Evolutionary conservation across 2,329 filamentous ascomycete genomes (phyloP), one percentile per base, ranked within the genome.

Genomic region (Coniochaeta sp.): DNA sequence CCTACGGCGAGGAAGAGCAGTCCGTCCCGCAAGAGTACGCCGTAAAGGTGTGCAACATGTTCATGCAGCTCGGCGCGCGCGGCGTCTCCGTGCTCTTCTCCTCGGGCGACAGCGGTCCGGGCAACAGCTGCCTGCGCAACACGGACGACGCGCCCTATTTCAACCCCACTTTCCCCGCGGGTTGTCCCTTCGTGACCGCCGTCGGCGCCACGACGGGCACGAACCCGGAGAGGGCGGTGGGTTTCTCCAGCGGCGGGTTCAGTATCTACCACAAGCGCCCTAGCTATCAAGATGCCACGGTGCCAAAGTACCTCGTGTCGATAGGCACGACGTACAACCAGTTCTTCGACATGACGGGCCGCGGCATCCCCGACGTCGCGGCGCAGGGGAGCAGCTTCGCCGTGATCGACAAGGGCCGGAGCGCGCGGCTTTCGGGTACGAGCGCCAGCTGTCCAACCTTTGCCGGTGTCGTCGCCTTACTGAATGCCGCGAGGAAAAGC

Each of bases 1-100:
- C 82, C 0, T 88, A 88, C 62, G 83, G 82, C 47, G 83, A 87
- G 54, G 76, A 81, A 50, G 85, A 88, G 65, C 79, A 86, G 32
- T 85, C 78, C 1, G 59, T 88, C 0, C 84, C 85, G 0, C 60
- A 69, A 3, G 75, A 76, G 10, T 89, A 86, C 60, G 80, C 81
- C 16, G 70, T 71, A 47, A 74, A 76, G 49, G 81, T 85, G 12
- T 88, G 85, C 70, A 74, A 78, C 55, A 71, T 82, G 56, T 83
- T 86, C 58, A 81, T 77, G 40, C 77, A 85, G 58, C 79, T 87
- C 28, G 83, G 82, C n/a, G 77, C 81, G 1, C 79, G 83, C 35
- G 85, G 85, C n/a, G 76, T 85, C 4, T 78, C 79, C 1, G 71
- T 87, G n/a, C 67, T 87, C 27, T 81, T 85, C 62, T 73, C 77